These are phyloP conservation scores for Flaveria bidentis DNA, from an alignment of 129 eudicot species.

Conservation along the genomic window DNA sequence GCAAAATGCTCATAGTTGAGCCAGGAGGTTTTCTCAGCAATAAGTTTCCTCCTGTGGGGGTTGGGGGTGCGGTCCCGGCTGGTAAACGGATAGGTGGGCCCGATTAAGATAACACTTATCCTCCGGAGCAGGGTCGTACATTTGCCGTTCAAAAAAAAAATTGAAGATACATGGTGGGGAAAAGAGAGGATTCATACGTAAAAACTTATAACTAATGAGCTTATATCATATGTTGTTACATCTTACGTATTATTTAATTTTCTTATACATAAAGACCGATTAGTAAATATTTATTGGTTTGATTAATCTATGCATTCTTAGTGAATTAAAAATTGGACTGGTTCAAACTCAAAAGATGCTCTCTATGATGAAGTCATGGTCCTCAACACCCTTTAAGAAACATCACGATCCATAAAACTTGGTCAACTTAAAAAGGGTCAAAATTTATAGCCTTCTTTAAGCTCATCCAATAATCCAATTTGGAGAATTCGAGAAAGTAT, in stretches of 20 bases:
- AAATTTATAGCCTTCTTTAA: conserved; percentile 33
- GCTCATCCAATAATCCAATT: conserved; percentile 34
- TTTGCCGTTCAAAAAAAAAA: too few relatives aligned
- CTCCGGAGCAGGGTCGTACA: too few relatives aligned
- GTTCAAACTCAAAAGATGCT: conserved; percentile 37
- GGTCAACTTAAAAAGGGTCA: conserved; percentile 36
- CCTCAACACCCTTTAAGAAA: conserved; percentile 40
- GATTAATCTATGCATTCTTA: background rate
- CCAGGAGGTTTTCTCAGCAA: too few relatives aligned
- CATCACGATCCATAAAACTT: conserved; percentile 40
- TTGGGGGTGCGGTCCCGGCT: too few relatives aligned
- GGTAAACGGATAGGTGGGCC: too few relatives aligned
- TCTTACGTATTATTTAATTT: background rate
- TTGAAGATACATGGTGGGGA: background rate
- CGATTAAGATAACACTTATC: too few relatives aligned
- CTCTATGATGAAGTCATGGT: conserved; percentile 41
- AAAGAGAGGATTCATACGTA: background rate
- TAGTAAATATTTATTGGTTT: background rate
- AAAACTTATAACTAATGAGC: background rate
- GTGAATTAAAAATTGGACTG: conserved; percentile 16
- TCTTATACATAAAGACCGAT: background rate
- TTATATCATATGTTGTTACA: background rate
- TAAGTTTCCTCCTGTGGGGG: too few relatives aligned
- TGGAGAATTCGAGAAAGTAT: conserved; percentile 30
- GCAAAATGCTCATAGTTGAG: too few relatives aligned